Conservation (phyloP, 192 early-diverging fungal genomes). For the Helicostylum pulchrum region DNA sequence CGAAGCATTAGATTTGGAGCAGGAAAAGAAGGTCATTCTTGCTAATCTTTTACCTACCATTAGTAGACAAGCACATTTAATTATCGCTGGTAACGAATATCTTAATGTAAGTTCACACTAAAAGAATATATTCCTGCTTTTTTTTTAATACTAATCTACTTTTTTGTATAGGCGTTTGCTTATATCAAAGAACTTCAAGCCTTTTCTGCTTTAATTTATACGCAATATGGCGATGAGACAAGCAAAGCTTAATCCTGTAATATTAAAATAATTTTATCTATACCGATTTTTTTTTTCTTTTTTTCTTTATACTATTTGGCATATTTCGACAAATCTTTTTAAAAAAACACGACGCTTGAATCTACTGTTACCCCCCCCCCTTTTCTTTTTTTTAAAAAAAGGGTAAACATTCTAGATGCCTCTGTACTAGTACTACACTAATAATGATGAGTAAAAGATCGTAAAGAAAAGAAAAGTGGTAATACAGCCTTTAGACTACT, state of each 20-base stretch:
- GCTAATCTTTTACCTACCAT: conserved; percentile 65
- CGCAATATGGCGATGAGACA: conserved; percentile 51
- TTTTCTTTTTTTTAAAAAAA: too few relatives aligned
- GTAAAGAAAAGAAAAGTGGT: too few relatives aligned
- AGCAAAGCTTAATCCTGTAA: not conserved
- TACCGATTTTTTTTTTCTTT: conserved; percentile 6
- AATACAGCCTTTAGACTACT: too few relatives aligned
- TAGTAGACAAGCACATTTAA: conserved; percentile 64
- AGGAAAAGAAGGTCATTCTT: conserved; percentile 55
- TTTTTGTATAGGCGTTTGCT: conserved; percentile 46
- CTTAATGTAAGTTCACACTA: conserved; percentile 46
- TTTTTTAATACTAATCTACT: not conserved
- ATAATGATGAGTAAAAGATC: too few relatives aligned
- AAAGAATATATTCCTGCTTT: not conserved
- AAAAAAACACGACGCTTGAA: too few relatives aligned
- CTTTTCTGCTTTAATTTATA: conserved; percentile 74
- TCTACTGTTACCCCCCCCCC: too few relatives aligned
- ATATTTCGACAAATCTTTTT: too few relatives aligned
- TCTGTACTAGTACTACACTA: too few relatives aligned
- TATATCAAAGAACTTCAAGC: conserved; percentile 73
- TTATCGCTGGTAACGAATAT: conserved; percentile 74
- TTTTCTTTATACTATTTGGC: too few relatives aligned
- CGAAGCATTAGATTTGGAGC: conserved; percentile 14
- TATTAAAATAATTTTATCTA: conserved; percentile 3
- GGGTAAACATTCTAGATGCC: too few relatives aligned